Evolutionary conservation across 164 flowering plant species (phyloP).

Genomic region (Amborella trichopoda): DNA sequence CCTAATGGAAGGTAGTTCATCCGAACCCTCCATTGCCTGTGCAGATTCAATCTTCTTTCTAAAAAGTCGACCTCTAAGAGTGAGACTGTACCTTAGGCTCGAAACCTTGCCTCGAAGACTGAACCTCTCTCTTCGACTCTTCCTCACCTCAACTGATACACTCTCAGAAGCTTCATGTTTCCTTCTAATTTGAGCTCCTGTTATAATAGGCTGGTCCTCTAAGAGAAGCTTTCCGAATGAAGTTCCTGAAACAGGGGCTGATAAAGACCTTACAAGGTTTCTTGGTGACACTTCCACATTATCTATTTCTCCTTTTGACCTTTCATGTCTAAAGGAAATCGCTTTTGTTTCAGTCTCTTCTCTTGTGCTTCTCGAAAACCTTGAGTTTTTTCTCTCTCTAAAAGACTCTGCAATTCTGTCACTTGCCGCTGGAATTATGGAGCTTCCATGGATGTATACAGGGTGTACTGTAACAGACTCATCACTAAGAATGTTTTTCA

Average conservation of each 20-base stretch:
- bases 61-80: conserved; percentile 53
- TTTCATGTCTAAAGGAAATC: conserved; percentile 57
- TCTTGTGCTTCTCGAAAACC: conserved; percentile 20
- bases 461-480: conserved; percentile 21
- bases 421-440: conserved; percentile 22
- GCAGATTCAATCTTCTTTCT: conserved; percentile 51
- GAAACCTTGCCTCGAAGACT: conserved; percentile 67
- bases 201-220: conserved; percentile 69
- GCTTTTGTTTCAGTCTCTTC: conserved; percentile 31
- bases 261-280: conserved; percentile 73
- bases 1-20: conserved; percentile 19
- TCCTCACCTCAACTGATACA: conserved; percentile 26
- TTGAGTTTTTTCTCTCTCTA: conserved; percentile 11
- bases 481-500: conserved; percentile 47
- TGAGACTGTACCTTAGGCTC: conserved; percentile 45
- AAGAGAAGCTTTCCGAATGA: conserved; percentile 92
- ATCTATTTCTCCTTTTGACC: conserved; percentile 17
- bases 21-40: conserved; percentile 19
- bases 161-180: conserved; percentile 60
- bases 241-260: conserved; percentile 89
- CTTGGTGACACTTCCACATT: conserved; percentile 52
- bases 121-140: conserved; percentile 50
- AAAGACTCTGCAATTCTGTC: conserved; percentile 14
- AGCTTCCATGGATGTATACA: conserved; percentile 14
- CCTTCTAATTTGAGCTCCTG: conserved; percentile 82